These are phyloP conservation scores for Iris pallida DNA, from an alignment of 116 monocot genomes.

Conservation along the genomic window DNA sequence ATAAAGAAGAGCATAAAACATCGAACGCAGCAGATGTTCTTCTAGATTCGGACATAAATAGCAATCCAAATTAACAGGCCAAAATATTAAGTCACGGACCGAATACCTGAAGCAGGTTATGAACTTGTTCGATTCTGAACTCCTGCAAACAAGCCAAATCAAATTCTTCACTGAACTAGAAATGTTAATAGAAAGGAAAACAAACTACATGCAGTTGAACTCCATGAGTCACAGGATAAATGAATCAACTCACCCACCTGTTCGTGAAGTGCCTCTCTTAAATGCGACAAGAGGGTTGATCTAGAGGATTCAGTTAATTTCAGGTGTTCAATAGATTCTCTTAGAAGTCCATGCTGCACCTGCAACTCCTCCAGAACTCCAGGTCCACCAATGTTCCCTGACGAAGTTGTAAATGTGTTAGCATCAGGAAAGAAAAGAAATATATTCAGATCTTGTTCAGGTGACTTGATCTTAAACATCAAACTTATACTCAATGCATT, in stretches of 20 bases:
- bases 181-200: not conserved
- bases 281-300: not conserved
- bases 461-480: too few species aligned
- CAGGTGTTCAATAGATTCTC: constrained; percentile 10
- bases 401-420: too few species aligned
- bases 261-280: constrained; percentile 13
- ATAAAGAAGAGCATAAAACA: not conserved
- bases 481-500: too few species aligned
- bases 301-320: constrained; percentile 10
- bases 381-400: constrained; percentile 5
- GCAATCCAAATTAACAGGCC: not conserved
- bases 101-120: constrained; percentile 9
- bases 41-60: not conserved
- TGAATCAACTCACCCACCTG: constrained; percentile 3
- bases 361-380: constrained; percentile 7
- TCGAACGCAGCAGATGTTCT: not conserved
- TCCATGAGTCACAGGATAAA: not conserved
- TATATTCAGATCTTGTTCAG: too few species aligned
- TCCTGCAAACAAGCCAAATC: not conserved
- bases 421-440: too few species aligned
- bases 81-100: not conserved
- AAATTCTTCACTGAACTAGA: not conserved
- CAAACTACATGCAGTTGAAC: not conserved
- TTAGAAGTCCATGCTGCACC: not conserved
- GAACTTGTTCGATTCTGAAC: not conserved